Percentiles rank a stretch among this genome's conserved stretches.
phyloP scores from a whole-genome alignment of 768 basidiomycete genomes.

The Dentipellis fragilis region DNA sequence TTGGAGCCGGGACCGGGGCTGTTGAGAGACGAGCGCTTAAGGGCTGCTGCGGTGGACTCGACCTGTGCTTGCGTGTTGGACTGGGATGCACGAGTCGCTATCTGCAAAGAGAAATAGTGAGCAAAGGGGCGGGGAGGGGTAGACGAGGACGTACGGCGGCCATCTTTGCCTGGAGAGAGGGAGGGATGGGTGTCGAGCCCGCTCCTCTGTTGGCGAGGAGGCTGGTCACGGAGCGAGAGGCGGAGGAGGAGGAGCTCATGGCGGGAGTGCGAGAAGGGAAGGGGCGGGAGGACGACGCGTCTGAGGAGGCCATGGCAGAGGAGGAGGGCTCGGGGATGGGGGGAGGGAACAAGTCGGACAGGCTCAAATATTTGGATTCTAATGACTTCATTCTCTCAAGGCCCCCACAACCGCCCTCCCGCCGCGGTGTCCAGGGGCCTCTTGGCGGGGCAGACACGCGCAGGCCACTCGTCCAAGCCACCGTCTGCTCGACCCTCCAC shows the following conservation, averaged over 20 bases:
- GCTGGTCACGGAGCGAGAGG: constrained; percentile 23
- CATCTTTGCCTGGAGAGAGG: constrained; percentile 88
- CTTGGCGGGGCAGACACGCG: too few species aligned
- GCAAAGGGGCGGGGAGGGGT: constrained; percentile 4
- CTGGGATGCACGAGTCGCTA: constrained; percentile 32
- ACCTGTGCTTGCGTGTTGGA: constrained; percentile 19
- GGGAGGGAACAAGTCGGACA: background rate
- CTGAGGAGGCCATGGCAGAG: constrained; percentile 6
- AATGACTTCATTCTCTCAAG: constrained; percentile 1
- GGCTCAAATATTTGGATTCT: background rate
- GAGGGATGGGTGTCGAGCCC: constrained; percentile 67
- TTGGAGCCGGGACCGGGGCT: constrained; percentile 3
- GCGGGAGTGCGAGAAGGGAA: background rate
- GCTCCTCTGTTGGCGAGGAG: constrained; percentile 33
- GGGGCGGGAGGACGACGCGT: background rate
- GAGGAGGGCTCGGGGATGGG: constrained; percentile 2
- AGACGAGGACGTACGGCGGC: constrained; percentile 52
- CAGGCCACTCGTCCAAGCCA: too few species aligned
- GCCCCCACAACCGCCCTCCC: background rate
- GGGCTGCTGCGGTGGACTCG: constrained; percentile 31
- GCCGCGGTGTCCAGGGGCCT: background rate
- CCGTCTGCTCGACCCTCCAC: background rate
- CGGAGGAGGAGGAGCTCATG: constrained; percentile 11
- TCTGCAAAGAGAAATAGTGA: constrained; percentile 24
- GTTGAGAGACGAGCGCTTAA: constrained; percentile 28